A percentile compares a stretch with the other conserved stretches of the same genome.
Evolutionary conservation across 768 basidiomycete species (phyloP).

Genomic region (Pisolithus marmoratus): DNA sequence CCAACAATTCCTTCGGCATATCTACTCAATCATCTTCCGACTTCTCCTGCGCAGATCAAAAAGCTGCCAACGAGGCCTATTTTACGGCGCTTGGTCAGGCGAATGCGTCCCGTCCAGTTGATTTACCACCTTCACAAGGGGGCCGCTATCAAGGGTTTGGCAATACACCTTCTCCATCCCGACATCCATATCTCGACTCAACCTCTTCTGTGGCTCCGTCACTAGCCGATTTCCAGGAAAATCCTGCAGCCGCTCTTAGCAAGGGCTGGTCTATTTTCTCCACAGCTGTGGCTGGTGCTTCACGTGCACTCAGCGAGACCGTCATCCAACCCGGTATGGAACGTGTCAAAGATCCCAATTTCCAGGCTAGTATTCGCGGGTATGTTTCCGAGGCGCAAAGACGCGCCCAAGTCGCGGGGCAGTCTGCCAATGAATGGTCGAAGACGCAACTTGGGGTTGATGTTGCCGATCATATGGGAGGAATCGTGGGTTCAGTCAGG

Average conservation of each 20-base stretch:
- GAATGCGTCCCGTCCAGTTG: constrained; percentile 72
- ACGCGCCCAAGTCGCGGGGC: constrained; percentile 56
- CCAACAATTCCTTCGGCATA: constrained; percentile 44
- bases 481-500: constrained; percentile 59
- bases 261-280: constrained; percentile 98
- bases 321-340: constrained; percentile 90
- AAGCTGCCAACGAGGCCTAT: constrained; percentile 79
- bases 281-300: constrained; percentile 74
- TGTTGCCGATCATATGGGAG: constrained; percentile 71
- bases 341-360: constrained; percentile 70
- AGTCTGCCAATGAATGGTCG: constrained; percentile 70
- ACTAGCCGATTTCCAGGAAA: constrained; percentile 76
- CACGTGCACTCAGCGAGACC: constrained; percentile 72
- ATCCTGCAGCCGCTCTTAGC: constrained; percentile 76
- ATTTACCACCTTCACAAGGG: constrained; percentile 90
- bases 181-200: constrained; percentile 63
- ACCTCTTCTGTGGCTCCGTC: constrained; percentile 80
- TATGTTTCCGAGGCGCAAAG: constrained; percentile 68
- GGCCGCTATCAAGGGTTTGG: constrained; percentile 94
- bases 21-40: constrained; percentile 42
- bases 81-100: constrained; percentile 77
- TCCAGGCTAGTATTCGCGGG: constrained; percentile 69
- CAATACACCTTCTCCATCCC: constrained; percentile 48
- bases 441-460: constrained; percentile 79
- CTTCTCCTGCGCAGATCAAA: constrained; percentile 44